Evolutionary conservation across 2,329 filamentous ascomycete genomes (phyloP).

Genomic region (Pseudogymnoascus destructans): DNA sequence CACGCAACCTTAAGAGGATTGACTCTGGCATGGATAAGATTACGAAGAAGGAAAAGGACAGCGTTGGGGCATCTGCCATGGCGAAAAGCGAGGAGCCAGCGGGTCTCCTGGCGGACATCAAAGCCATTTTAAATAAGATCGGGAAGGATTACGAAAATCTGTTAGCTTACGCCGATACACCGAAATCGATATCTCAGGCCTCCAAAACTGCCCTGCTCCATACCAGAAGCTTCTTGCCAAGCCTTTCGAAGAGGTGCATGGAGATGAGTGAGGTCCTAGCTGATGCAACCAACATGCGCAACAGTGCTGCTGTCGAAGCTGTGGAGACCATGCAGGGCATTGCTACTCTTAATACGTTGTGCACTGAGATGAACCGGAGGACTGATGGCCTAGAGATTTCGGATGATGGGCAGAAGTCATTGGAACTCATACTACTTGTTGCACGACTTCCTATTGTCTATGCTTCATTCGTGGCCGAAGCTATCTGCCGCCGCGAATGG

Average conservation of each 20-base stretch:
- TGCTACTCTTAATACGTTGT: slow-evolving; percentile 62
- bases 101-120: slow-evolving; percentile 69
- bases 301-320: slow-evolving; percentile 50
- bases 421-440: slow-evolving; percentile 68
- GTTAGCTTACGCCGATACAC: slow-evolving; percentile 51
- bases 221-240: slow-evolving; percentile 48
- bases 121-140: slow-evolving; percentile 75
- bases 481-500: slow-evolving; percentile 80
- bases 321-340: slow-evolving; percentile 70
- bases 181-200: slow-evolving; percentile 49
- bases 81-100: slow-evolving; percentile 49
- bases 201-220: slow-evolving; percentile 52
- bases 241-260: slow-evolving; percentile 38
- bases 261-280: slow-evolving; percentile 50
- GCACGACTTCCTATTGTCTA: slow-evolving; percentile 81
- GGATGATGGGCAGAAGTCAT: slow-evolving; percentile 64
- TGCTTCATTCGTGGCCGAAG: slow-evolving; percentile 76
- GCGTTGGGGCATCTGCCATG: slow-evolving; percentile 40
- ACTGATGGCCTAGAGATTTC: slow-evolving; percentile 59
- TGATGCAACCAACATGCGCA: slow-evolving; percentile 52
- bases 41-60: slow-evolving; percentile 49
- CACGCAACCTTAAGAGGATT: slow-evolving; percentile 46
- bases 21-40: slow-evolving; percentile 48
- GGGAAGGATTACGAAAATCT: slow-evolving; percentile 73
- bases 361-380: slow-evolving; percentile 58